phyloP scores from a whole-genome alignment of 495 filamentous ascomycete species.

The Penicillium dipodomyicola region DNA sequence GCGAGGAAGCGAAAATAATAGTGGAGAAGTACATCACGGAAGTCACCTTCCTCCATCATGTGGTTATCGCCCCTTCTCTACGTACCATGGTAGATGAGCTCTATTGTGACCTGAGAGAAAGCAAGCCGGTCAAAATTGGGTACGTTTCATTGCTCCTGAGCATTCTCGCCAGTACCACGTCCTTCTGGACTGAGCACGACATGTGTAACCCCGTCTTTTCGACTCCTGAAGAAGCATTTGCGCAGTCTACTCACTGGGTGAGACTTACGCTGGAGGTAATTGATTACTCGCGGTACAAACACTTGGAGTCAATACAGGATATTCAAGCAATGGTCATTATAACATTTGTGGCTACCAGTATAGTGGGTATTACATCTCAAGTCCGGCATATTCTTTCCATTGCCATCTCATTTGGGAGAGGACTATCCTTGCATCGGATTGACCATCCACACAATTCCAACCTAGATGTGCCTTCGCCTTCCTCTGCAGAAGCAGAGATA shows the following conservation, averaged over 20 bases:
- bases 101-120: slow-evolving; percentile 29
- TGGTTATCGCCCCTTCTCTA: slow-evolving; percentile 39
- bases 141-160: slow-evolving; percentile 43
- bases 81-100: slow-evolving; percentile 35
- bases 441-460: slow-evolving; percentile 32
- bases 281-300: slow-evolving; percentile 31
- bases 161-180: slow-evolving; percentile 44
- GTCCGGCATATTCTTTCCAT: slow-evolving; percentile 33
- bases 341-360: slow-evolving; percentile 36
- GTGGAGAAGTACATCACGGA: slow-evolving; percentile 43
- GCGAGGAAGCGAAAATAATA: slow-evolving; percentile 39
- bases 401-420: slow-evolving; percentile 35
- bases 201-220: slow-evolving; percentile 27
- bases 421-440: slow-evolving; percentile 41
- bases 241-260: slow-evolving; percentile 35
- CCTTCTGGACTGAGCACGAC: slow-evolving; percentile 35
- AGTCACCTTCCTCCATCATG: slow-evolving; percentile 40
- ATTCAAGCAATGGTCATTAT: slow-evolving; percentile 45
- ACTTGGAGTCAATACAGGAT: slow-evolving; percentile 37
- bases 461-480: slow-evolving; percentile 16
- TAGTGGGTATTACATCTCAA: slow-evolving; percentile 39
- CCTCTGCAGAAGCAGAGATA: slow-evolving; percentile 37
- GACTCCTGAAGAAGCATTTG: slow-evolving; percentile 30
- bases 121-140: slow-evolving; percentile 26
- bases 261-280: slow-evolving; percentile 39